Percentiles rank a stretch among this genome's conserved stretches.
Evolutionary conservation across 805 yeast genomes (phyloP).

Genomic region (Hanseniaspora pseudoguilliermondii): DNA sequence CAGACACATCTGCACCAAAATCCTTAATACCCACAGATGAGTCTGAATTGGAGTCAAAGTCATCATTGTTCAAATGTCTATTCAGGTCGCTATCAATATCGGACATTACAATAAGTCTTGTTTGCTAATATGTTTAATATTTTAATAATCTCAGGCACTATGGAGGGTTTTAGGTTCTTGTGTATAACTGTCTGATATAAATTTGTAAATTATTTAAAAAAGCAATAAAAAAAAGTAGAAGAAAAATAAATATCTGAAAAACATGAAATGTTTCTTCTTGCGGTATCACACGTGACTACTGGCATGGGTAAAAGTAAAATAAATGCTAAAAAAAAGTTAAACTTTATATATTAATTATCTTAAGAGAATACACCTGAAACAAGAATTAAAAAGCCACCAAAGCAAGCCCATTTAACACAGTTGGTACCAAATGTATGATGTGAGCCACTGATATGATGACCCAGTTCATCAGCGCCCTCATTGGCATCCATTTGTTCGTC

Average conservation of each 20-base stretch:
- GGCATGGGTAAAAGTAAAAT: too few species aligned
- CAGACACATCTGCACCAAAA: constrained; percentile 10
- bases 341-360: neutral
- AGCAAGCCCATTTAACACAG: constrained; percentile 27
- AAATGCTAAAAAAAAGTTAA: too few species aligned
- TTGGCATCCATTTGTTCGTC: neutral
- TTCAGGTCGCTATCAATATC: neutral
- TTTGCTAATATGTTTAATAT: too few species aligned
- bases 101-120: neutral
- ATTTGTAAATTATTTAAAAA: too few species aligned
- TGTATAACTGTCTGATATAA: too few species aligned
- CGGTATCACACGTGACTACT: too few species aligned
- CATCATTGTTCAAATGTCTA: neutral
- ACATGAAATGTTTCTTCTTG: too few species aligned
- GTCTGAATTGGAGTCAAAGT: neutral
- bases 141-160: too few species aligned
- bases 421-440: constrained; percentile 26
- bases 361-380: constrained; percentile 19
- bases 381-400: constrained; percentile 24
- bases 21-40: constrained; percentile 9
- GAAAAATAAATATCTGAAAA: too few species aligned
- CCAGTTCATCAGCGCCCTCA: neutral
- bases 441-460: constrained; percentile 17
- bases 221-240: neutral
- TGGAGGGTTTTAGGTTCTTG: too few species aligned